These are phyloP conservation scores for Spathaspora sp. DNA, from an alignment of 1,139 yeast species.

Conservation along the genomic window DNA sequence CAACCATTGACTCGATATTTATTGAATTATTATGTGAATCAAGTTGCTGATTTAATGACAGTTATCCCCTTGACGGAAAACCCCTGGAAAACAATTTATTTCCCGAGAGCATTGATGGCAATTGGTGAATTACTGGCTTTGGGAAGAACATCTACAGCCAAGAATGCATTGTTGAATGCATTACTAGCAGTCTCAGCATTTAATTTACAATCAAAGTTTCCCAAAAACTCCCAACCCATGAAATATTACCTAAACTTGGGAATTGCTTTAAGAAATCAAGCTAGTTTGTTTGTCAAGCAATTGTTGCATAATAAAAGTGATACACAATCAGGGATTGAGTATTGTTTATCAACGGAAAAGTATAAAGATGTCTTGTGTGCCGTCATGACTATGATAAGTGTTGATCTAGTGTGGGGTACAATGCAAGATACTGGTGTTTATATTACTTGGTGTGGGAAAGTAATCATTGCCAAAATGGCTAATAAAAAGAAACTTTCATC, in stretches of 20 bases:
- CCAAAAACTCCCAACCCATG: slow-evolving; percentile 60
- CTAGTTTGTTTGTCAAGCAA: slow-evolving; percentile 62
- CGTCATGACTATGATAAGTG: slow-evolving; percentile 81
- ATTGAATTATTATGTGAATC: slow-evolving; percentile 70
- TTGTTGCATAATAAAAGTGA: slow-evolving; percentile 37
- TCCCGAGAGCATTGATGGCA: slow-evolving; percentile 79
- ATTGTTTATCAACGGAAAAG: slow-evolving; percentile 63
- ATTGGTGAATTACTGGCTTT: slow-evolving; percentile 76
- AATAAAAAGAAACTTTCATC: slow-evolving; percentile 66
- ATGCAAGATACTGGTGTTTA: slow-evolving; percentile 83
- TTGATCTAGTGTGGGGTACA: slow-evolving; percentile 89
- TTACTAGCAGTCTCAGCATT: slow-evolving; percentile 80
- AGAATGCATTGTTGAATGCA: slow-evolving; percentile 78
- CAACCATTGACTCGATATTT: slow-evolving; percentile 69
- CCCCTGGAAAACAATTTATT: slow-evolving; percentile 85
- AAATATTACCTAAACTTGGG: slow-evolving; percentile 72
- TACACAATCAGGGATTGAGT: slow-evolving; percentile 38
- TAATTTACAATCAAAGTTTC: slow-evolving; percentile 71
- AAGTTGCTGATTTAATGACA: slow-evolving; percentile 86
- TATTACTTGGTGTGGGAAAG: slow-evolving; percentile 73
- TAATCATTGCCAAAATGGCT: slow-evolving; percentile 67
- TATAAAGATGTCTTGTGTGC: slow-evolving; percentile 86
- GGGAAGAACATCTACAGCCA: slow-evolving; percentile 74
- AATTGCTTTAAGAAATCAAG: slow-evolving; percentile 70
- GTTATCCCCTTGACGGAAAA: slow-evolving; percentile 79